phyloP scores from a whole-genome alignment of 2,329 filamentous ascomycete genomes.

The Xylaria digitata region DNA sequence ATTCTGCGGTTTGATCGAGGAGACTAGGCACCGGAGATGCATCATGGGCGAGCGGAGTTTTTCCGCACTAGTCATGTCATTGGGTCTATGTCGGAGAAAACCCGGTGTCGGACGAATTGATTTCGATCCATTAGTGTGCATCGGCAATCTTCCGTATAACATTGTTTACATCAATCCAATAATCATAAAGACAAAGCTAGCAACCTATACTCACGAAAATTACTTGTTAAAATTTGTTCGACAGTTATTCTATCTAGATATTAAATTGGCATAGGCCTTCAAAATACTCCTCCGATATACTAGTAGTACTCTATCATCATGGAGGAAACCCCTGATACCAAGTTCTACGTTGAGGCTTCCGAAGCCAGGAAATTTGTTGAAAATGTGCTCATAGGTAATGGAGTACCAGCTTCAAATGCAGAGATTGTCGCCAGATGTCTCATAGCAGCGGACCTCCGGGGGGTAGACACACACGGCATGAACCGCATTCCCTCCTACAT shows the following conservation, averaged over 20 bases:
- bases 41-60: constrained; percentile 17
- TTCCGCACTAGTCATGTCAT: constrained; percentile 21
- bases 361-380: constrained; percentile 62
- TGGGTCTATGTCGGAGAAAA: constrained; percentile 20
- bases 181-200: constrained; percentile 41
- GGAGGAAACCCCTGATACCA: constrained; percentile 40
- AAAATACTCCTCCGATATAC: neutral
- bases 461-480: constrained; percentile 82
- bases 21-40: neutral
- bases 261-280: neutral
- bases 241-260: neutral
- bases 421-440: constrained; percentile 73
- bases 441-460: constrained; percentile 79
- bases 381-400: constrained; percentile 68
- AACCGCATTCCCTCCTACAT: constrained; percentile 84
- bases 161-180: neutral
- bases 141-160: constrained; percentile 10
- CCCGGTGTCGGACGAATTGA: constrained; percentile 28
- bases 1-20: neutral
- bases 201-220: neutral
- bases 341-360: constrained; percentile 52
- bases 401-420: constrained; percentile 69
- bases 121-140: constrained; percentile 2
- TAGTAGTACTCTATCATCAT: constrained; percentile 39
- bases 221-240: neutral